Conservation (phyloP, 192 early-diverging fungal species). For the Backusella tuberculispora region DNA sequence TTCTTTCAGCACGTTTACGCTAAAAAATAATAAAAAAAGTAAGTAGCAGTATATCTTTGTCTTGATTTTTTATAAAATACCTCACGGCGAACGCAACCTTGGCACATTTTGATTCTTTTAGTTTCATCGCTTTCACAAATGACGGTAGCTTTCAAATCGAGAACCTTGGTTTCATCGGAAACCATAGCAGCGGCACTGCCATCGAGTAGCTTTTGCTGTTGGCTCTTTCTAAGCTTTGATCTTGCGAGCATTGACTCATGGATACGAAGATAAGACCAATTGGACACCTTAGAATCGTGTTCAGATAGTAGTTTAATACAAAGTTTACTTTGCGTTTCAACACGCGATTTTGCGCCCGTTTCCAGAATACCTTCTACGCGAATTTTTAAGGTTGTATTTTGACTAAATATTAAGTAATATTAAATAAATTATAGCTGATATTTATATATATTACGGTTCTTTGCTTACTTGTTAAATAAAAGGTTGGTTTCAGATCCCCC, state of each 20-base stretch:
- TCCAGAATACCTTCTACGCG: constrained; percentile 49
- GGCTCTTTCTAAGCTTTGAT: constrained; percentile 63
- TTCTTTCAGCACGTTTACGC: constrained; percentile 70
- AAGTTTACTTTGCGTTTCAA: constrained; percentile 95
- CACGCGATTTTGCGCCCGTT: constrained; percentile 79
- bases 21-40: constrained; percentile 7
- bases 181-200: constrained; percentile 42
- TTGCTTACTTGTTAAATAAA: neutral
- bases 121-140: constrained; percentile 83
- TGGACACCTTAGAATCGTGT: constrained; percentile 66
- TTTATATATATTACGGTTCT: neutral
- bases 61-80: constrained; percentile 24
- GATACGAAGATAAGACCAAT: constrained; percentile 86
- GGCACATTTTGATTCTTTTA: constrained; percentile 78
- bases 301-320: constrained; percentile 81
- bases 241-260: constrained; percentile 84
- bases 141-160: constrained; percentile 82
- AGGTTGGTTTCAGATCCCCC: neutral
- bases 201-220: constrained; percentile 33
- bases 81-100: constrained; percentile 85
- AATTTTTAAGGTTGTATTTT: constrained; percentile 22
- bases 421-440: neutral
- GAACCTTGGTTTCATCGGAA: constrained; percentile 51
- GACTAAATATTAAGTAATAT: neutral
- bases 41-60: neutral